A percentile compares a stretch with the other conserved stretches of the same genome.
phyloP scores from a whole-genome alignment of 2,329 filamentous ascomycete species.

The Phaeoacremonium minimum region DNA sequence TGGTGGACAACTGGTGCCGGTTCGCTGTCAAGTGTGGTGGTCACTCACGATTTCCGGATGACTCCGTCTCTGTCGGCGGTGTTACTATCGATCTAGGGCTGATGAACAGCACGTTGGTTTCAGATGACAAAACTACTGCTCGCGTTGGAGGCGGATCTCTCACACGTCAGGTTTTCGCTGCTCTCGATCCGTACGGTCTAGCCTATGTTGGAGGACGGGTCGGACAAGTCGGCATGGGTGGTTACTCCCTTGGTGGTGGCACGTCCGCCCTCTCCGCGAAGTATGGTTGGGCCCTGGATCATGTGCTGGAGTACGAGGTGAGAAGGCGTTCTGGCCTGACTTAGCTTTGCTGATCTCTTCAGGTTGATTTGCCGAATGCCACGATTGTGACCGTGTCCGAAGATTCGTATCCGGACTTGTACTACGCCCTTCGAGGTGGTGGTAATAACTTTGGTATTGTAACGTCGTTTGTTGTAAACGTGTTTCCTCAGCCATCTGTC shows the following conservation, averaged over 20 bases:
- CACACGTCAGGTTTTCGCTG: conserved; percentile 8
- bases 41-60: conserved; percentile 1
- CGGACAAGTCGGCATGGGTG: conserved; percentile 8
- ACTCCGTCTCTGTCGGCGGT: not conserved
- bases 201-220: conserved; percentile 10
- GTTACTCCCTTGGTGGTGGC: conserved; percentile 8
- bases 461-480: not conserved
- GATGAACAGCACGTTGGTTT: not conserved
- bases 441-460: not conserved
- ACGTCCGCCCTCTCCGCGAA: conserved; percentile 7
- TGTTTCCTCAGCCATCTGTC: not conserved
- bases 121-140: conserved; percentile 1
- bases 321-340: not conserved
- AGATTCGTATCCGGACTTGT: not conserved
- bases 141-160: conserved; percentile 5
- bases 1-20: not conserved
- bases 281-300: conserved; percentile 7
- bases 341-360: not conserved
- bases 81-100: conserved; percentile 3
- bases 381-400: not conserved
- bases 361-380: not conserved
- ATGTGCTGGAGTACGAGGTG: not conserved
- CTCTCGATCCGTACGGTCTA: conserved; percentile 9
- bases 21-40: conserved; percentile 4
- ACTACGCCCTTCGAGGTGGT: not conserved